Evolutionary conservation across 306 rosid genomes (phyloP), one percentile per base, ranked within the genome.

Genomic region (Boehmeria nivea): DNA sequence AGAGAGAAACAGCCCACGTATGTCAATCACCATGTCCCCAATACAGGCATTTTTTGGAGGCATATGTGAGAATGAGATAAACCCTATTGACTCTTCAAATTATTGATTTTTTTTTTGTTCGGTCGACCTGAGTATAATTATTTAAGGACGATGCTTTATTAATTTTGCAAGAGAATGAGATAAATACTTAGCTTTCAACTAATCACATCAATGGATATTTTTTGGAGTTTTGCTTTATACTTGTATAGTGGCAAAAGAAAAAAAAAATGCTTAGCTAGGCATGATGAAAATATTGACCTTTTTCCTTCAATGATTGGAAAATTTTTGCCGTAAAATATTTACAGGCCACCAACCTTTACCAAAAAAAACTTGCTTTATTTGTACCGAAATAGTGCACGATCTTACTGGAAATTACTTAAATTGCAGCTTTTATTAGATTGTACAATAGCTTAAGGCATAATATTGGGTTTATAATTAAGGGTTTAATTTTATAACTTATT

Each of bases 191-290:
- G 47, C 72, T 72, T 64, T 65, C 62, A 36, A 75, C 62, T 47
- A 66, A 70, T 71, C 83, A 79, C 75, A 79, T 73, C 72, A 73
- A n/a, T 51, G 54, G 56, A 54, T 36, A 36, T 46, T 69, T 39
- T 54, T 57, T 61, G 66, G 66, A 73, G 57, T 60, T 72, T 74
- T 31, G 20, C 43, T 42, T 63, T 28, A 33, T 20, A 22, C 18
- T 23, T 33, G 24, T 37, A 25, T 10, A 16, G 8, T 13, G 23
- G 12, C 10, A 31, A 33, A 56, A 31, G 15, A 55, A 65, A 26
- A 46, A 43, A 50, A 63, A 8, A 13, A 57, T 39, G 19, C 54
- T 55, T 33, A 20, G 15, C 58, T 63, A 27, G 12, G 40, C 20
- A 42, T 56, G 28, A 49, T 22, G 22, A 64, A 33, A 18, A 40